phyloP scores from a whole-genome alignment of 2,329 filamentous ascomycete genomes.

The Curvularia sp. region DNA sequence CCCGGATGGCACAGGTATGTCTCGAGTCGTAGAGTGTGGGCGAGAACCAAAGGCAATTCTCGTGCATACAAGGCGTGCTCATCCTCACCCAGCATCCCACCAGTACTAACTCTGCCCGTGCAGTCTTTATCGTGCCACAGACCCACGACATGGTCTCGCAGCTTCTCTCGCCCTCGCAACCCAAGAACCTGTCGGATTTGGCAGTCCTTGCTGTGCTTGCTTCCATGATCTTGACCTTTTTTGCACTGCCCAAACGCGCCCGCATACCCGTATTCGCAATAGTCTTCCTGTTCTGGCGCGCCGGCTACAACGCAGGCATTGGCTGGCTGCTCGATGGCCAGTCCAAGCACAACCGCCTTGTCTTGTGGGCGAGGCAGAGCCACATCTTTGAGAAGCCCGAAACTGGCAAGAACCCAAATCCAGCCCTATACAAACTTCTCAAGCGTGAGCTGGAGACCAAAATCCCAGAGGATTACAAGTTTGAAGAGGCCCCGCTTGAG shows the following conservation, averaged over 20 bases:
- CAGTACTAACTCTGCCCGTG: conserved; percentile 25
- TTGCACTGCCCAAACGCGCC: conserved; percentile 71
- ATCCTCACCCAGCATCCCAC: not conserved
- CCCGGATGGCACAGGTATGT: conserved; percentile 85
- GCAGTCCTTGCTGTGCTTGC: conserved; percentile 80
- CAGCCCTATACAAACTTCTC: conserved; percentile 81
- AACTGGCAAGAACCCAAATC: conserved; percentile 81
- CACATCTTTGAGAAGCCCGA: conserved; percentile 85
- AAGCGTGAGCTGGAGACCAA: conserved; percentile 93
- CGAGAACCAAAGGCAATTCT: not conserved
- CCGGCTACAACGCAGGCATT: conserved; percentile 92
- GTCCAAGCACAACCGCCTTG: conserved; percentile 84
- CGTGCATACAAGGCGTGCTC: conserved; percentile 3
- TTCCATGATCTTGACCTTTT: conserved; percentile 76
- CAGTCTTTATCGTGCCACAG: conserved; percentile 93
- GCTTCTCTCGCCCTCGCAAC: conserved; percentile 89
- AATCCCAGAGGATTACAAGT: conserved; percentile 90
- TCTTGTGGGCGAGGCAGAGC: conserved; percentile 85
- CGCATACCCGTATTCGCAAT: conserved; percentile 80
- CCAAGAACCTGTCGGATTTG: conserved; percentile 90
- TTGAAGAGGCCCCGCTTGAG: conserved; percentile 91
- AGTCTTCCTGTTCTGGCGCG: conserved; percentile 90
- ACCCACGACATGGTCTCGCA: conserved; percentile 99
- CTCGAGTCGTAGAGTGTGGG: not conserved
- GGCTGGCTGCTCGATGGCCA: conserved; percentile 88